Conservation (phyloP, 1,139 yeast species). For the Sugiyamaella xylanicola region DNA sequence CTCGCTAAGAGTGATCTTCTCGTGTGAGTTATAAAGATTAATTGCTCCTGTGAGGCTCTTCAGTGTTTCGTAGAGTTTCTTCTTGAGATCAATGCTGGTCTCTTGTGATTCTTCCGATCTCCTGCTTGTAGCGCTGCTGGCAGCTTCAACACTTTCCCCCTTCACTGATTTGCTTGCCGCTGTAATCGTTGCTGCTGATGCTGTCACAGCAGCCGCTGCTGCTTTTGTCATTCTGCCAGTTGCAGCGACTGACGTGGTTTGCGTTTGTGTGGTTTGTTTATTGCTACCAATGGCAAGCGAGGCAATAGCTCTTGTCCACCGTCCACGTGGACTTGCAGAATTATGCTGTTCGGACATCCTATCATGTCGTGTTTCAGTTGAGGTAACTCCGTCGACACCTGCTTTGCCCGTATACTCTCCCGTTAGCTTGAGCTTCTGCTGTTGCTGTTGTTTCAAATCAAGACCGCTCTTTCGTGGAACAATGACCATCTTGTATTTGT, state of each 20-base stretch:
- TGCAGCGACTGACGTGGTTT: not conserved
- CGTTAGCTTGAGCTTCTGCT: conserved; percentile 13
- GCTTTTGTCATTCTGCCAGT: not conserved
- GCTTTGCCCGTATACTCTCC: conserved; percentile 4
- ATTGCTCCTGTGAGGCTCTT: conserved; percentile 2
- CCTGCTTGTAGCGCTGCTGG: too few relatives aligned
- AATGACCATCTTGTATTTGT: conserved; percentile 71
- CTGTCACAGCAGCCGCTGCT: not conserved
- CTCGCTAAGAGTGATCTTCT: not conserved
- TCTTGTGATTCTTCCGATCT: not conserved
- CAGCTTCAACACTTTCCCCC: too few relatives aligned
- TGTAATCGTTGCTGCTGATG: not conserved
- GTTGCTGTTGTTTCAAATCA: conserved; percentile 23
- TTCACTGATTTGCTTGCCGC: too few relatives aligned
- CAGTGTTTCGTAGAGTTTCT: not conserved
- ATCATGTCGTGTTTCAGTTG: not conserved
- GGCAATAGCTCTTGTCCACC: conserved; percentile 17
- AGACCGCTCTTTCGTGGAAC: conserved; percentile 26
- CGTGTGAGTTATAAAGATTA: conserved; percentile 3
- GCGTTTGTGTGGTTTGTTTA: not conserved
- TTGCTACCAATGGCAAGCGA: conserved; percentile 2
- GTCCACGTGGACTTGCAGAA: not conserved
- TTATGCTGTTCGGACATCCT: not conserved
- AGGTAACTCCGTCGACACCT: not conserved
- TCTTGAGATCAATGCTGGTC: not conserved